Evolutionary conservation across 176 grass and related monocot genomes (phyloP), one percentile per base, ranked within the genome.

Genomic region (Carex cristatella): DNA sequence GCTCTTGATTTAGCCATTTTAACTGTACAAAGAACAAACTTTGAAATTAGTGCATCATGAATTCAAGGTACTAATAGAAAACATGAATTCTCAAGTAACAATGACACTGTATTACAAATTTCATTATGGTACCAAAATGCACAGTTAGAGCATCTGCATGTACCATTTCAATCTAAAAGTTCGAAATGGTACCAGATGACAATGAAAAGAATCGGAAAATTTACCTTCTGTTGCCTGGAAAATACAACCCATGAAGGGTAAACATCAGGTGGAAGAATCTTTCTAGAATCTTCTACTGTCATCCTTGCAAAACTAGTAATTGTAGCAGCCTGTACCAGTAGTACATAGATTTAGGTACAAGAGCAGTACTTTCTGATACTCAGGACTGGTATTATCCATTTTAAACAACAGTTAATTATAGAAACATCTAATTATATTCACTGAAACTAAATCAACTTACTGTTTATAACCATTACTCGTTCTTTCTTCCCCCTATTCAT

Each of bases 201-300:
- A 23, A 23, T 23, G 65, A 85, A 48, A 79, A 42, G 4, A 48
- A 46, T 83, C 10, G 0, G 71, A 8, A 48, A 84, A 79, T 60
- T 59, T 89, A 98, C 91, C 96, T 98, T 98, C 54, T 98, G 96
- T 0, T 69, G 91, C 3, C 85, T 83, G 46, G 96, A 90, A 86
- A 98, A 98, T 81, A 98, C 96, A 81, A 98, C 96, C 96, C 96
- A 98, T 54, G 93, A 98, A 87, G 96, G 96, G 83, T 84, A 95
- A 11, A 92, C 82, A 38, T 86, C 85, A 69, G 65, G 85, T 16
- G 96, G 93, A 65, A 98, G 88, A 81, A 98, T 89, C 55, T 92
- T 98, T 23, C 93, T 84, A 9, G 96, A 95, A 84, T 98, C 96
- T 58, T 95, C 93, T 0, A 95, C 73, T 3, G 91, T 98, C 96